These are phyloP conservation scores for Coprinellus micaceus DNA, from an alignment of 768 basidiomycete species.

Conservation along the genomic window DNA sequence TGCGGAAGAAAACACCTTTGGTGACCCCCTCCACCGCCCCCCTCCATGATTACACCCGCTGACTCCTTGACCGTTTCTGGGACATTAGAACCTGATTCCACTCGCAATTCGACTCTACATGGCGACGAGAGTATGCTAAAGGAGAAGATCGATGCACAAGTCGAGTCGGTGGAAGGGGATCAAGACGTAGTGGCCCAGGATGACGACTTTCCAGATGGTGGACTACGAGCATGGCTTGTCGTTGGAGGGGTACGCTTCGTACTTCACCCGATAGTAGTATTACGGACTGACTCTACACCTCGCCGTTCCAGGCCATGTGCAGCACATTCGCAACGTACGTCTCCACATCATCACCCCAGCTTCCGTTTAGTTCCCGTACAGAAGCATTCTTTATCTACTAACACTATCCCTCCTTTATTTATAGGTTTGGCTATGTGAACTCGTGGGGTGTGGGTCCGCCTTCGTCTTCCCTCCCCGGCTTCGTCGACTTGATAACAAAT, in stretches of 20 bases:
- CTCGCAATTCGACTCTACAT: too few relatives aligned
- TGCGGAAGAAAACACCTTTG: too few relatives aligned
- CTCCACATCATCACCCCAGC: background rate
- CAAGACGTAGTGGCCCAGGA: slow-evolving; percentile 1
- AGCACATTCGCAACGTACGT: slow-evolving; percentile 46
- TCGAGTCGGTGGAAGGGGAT: background rate
- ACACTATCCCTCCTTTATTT: slow-evolving; percentile 16
- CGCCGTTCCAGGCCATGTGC: slow-evolving; percentile 40
- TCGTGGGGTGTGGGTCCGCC: slow-evolving; percentile 62
- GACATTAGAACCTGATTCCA: too few relatives aligned
- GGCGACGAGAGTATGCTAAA: background rate
- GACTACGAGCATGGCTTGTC: slow-evolving; percentile 41
- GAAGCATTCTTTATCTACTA: too few relatives aligned
- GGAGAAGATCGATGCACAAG: background rate
- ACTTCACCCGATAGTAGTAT: too few relatives aligned
- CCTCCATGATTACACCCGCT: too few relatives aligned
- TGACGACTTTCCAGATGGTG: slow-evolving; percentile 42
- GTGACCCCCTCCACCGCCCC: too few relatives aligned
- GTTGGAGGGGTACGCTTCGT: slow-evolving; percentile 36
- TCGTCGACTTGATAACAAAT: background rate
- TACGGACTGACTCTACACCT: too few relatives aligned
- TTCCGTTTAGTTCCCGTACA: background rate
- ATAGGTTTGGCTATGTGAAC: slow-evolving; percentile 65
- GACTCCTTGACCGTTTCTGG: too few relatives aligned
- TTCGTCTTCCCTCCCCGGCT: background rate